These are phyloP conservation scores for Colletotrichum tanaceti DNA, from an alignment of 2,329 filamentous ascomycete species.

Conservation along the genomic window DNA sequence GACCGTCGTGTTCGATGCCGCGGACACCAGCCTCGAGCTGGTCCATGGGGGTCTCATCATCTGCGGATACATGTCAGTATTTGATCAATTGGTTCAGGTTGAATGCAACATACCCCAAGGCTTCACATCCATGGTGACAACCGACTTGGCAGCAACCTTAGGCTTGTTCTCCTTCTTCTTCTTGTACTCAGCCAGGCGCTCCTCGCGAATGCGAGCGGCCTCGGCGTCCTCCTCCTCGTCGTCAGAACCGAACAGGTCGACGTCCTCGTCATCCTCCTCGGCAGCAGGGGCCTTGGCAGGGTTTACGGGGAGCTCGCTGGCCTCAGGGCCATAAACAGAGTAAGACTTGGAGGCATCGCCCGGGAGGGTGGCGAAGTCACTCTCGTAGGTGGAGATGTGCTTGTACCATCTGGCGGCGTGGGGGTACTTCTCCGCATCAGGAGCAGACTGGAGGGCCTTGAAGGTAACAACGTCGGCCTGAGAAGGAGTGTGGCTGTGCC, in stretches of 20 bases:
- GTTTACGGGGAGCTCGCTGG: slow-evolving; percentile 81
- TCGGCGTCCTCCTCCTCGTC: slow-evolving; percentile 95
- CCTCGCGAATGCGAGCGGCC: slow-evolving; percentile 84
- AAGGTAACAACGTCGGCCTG: slow-evolving; percentile 97
- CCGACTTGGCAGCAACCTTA: slow-evolving; percentile 94
- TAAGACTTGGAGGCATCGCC: slow-evolving; percentile 91
- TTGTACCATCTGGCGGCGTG: slow-evolving; percentile 98
- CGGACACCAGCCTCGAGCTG: slow-evolving; percentile 84
- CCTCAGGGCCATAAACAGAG: slow-evolving; percentile 92
- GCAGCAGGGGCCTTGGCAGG: slow-evolving; percentile 82
- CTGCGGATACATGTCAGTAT: slow-evolving; percentile 55
- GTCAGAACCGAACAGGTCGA: slow-evolving; percentile 93
- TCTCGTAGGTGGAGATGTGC: slow-evolving; percentile 93
- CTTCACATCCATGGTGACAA: slow-evolving; percentile 97
- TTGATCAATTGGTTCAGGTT: no score
- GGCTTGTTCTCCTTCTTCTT: slow-evolving; percentile 96
- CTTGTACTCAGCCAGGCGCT: slow-evolving; percentile 91
- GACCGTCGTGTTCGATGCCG: slow-evolving; percentile 88
- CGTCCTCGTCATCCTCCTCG: slow-evolving; percentile 81
- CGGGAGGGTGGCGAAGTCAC: slow-evolving; percentile 89
- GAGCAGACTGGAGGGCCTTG: slow-evolving; percentile 84
- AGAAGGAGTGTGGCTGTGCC: slow-evolving; percentile 71
- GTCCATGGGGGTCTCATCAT: slow-evolving; percentile 94
- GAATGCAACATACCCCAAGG: slow-evolving; percentile 85
- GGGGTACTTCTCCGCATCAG: slow-evolving; percentile 88